These are phyloP conservation scores for Balakata baccata DNA, from an alignment of 345 rosid species.

Conservation along the genomic window DNA sequence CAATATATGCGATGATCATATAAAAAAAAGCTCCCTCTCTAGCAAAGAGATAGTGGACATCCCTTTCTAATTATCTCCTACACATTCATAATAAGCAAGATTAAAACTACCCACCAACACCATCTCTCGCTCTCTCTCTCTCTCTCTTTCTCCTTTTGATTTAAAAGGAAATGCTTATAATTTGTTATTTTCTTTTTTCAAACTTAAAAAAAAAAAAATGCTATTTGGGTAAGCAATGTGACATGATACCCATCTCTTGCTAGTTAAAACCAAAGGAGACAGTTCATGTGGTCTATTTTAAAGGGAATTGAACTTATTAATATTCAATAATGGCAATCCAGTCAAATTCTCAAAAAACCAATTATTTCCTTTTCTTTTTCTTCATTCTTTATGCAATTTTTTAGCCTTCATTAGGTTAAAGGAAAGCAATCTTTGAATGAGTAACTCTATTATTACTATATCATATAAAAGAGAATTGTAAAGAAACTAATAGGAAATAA, in stretches of 20 bases:
- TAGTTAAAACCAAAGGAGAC: constrained; percentile 65
- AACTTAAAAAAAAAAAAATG: constrained; percentile 7
- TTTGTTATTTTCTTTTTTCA: not conserved
- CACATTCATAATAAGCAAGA: constrained; percentile 33
- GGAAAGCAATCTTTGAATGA: constrained; percentile 27
- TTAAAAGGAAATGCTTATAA: constrained; percentile 6
- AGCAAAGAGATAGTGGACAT: constrained; percentile 44
- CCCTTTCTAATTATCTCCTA: constrained; percentile 34
- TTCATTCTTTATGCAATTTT: not conserved
- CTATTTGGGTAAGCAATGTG: constrained; percentile 58
- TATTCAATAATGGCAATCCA: constrained; percentile 30
- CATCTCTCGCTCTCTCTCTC: no score
- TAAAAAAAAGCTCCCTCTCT: constrained; percentile 13
- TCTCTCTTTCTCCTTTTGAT: no score
- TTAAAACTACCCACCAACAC: constrained; percentile 39
- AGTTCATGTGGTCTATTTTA: constrained; percentile 70
- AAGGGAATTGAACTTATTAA: constrained; percentile 31
- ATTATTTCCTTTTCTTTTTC: not conserved
- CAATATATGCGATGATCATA: constrained; percentile 20
- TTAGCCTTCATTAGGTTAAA: not conserved
- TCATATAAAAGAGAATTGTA: constrained; percentile 5
- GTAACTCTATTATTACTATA: not conserved
- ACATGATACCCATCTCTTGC: constrained; percentile 66
- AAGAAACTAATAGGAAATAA: not conserved
- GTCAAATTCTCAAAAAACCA: constrained; percentile 12